A percentile compares a stretch with the other conserved stretches of the same genome.
These are phyloP conservation scores for Trichopus zeylanicus DNA, from an alignment of 116 monocot species.

Conservation along the genomic window DNA sequence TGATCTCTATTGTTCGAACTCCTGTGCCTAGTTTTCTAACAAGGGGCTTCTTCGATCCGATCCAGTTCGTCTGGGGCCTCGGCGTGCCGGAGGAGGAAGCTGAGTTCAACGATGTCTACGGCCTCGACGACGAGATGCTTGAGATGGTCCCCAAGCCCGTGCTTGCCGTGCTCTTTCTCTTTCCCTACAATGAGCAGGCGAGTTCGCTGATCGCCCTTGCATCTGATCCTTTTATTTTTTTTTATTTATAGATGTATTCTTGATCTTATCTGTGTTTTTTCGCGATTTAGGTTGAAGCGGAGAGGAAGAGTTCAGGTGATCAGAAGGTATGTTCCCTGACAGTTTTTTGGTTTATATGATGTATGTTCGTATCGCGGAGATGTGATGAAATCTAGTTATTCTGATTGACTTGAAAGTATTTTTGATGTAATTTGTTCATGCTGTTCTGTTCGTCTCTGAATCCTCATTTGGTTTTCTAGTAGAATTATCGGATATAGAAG, in stretches of 20 bases:
- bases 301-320: slow-evolving; percentile 25
- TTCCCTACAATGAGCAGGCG: slow-evolving; percentile 50
- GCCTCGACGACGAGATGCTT: slow-evolving; percentile 77
- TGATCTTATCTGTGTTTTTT: neutral
- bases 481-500: too few relatives aligned
- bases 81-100: slow-evolving; percentile 67
- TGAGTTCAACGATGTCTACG: slow-evolving; percentile 91
- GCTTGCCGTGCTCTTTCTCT: slow-evolving; percentile 86
- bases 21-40: neutral
- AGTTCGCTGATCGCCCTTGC: neutral
- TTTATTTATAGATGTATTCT: neutral
- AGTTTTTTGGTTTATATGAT: too few relatives aligned
- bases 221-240: neutral
- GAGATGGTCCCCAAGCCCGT: slow-evolving; percentile 91
- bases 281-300: slow-evolving; percentile 23
- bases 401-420: too few relatives aligned
- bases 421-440: too few relatives aligned
- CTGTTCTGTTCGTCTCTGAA: too few relatives aligned
- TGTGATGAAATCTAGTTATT: too few relatives aligned
- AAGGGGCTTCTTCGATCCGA: neutral
- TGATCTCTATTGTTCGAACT: neutral
- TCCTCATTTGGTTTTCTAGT: too few relatives aligned
- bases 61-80: slow-evolving; percentile 80
- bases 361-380: too few relatives aligned
- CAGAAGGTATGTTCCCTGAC: neutral